phyloP scores from a whole-genome alignment of 495 filamentous ascomycete genomes.

The Sporormia fimetaria region DNA sequence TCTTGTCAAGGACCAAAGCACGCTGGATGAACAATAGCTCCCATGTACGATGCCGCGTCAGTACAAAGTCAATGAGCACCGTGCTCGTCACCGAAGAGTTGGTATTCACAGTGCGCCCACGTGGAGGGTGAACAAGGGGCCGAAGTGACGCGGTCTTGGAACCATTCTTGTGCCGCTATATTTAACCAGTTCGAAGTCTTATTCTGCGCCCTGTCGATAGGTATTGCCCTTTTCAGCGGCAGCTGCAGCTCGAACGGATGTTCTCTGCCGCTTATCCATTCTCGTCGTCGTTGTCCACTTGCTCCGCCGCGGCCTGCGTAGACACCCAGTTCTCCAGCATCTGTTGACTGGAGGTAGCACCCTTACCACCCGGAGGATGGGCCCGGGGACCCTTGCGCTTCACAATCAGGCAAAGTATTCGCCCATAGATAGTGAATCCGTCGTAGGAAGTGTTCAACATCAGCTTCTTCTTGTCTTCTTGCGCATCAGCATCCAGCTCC shows the following conservation, averaged over 20 bases:
- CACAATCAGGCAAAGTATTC: slow-evolving; percentile 81
- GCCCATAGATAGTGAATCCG: slow-evolving; percentile 87
- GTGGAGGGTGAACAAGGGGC: slow-evolving; percentile 9
- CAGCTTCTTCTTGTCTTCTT: slow-evolving; percentile 83
- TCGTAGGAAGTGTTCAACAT: slow-evolving; percentile 77
- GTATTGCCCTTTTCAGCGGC: background rate
- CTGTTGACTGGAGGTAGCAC: slow-evolving; percentile 46
- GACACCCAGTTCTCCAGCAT: slow-evolving; percentile 93
- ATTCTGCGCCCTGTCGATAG: background rate
- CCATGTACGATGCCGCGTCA: no score
- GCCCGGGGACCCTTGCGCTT: slow-evolving; percentile 50
- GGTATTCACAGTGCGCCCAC: slow-evolving; percentile 21
- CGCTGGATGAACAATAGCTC: no score
- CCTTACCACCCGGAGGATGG: slow-evolving; percentile 26
- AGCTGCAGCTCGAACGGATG: no score
- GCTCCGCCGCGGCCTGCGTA: slow-evolving; percentile 33
- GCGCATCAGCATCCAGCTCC: slow-evolving; percentile 26
- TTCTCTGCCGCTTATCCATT: slow-evolving; percentile 30
- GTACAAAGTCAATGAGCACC: slow-evolving; percentile 4
- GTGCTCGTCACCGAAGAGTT: slow-evolving; percentile 8
- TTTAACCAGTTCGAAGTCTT: slow-evolving; percentile 7
- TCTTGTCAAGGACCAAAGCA: no score
- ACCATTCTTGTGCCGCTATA: slow-evolving; percentile 4
- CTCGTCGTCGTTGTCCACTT: slow-evolving; percentile 33
- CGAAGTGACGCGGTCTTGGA: background rate